Evolutionary conservation across 805 yeast species (phyloP).

Genomic region (Starmerella riodocensis): DNA sequence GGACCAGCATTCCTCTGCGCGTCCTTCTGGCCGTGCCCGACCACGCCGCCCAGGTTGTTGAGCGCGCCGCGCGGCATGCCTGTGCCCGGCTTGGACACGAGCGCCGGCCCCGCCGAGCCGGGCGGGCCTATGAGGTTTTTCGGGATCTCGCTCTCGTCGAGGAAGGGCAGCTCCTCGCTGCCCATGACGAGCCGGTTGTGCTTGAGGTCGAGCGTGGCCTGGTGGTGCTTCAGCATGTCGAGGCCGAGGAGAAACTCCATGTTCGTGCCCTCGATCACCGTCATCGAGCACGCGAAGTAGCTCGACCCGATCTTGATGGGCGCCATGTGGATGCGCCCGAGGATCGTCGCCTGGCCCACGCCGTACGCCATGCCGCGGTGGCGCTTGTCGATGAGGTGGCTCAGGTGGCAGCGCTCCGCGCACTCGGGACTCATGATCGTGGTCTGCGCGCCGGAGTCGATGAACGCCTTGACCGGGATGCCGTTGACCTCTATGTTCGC

Average conservation of each 20-base stretch:
- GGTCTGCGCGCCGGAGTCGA: constrained; percentile 90
- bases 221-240: constrained; percentile 81
- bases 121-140: constrained; percentile 20
- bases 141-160: constrained; percentile 61
- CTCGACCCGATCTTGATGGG: constrained; percentile 64
- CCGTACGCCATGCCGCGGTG: constrained; percentile 78
- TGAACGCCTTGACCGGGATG: constrained; percentile 73
- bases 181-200: constrained; percentile 55
- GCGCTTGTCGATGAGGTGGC: constrained; percentile 63
- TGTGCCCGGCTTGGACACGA: constrained; percentile 6
- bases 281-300: constrained; percentile 53
- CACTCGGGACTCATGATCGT: constrained; percentile 68
- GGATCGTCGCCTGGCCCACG: constrained; percentile 67
- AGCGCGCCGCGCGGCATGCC: constrained; percentile 7
- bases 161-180: constrained; percentile 57
- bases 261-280: constrained; percentile 45
- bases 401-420: constrained; percentile 59
- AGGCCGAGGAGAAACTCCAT: constrained; percentile 70
- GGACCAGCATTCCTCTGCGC: too few species aligned
- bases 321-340: constrained; percentile 80
- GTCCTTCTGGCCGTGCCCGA: not conserved
- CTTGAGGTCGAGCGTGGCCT: constrained; percentile 64
- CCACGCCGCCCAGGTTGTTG: constrained; percentile 1
- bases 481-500: constrained; percentile 70
- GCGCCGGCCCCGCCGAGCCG: constrained; percentile 18